These are phyloP conservation scores for Reticulascus tulasneorum DNA, from an alignment of 2,329 filamentous ascomycete species.

Conservation along the genomic window DNA sequence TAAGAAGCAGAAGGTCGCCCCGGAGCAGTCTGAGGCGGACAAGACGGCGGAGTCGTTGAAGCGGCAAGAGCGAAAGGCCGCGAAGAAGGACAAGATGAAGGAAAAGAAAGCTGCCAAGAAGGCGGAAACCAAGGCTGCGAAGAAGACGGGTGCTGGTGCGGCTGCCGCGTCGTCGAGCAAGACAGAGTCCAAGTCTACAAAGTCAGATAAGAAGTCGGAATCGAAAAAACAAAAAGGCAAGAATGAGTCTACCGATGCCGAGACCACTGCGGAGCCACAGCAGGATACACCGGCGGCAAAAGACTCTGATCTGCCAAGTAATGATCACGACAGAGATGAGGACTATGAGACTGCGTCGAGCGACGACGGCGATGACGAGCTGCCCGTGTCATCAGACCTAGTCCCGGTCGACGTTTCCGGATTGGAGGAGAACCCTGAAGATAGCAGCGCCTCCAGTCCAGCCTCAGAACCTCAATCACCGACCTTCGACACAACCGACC, in stretches of 20 bases:
- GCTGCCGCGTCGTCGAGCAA: conserved; percentile 48
- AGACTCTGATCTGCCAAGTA: not conserved
- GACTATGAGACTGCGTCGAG: conserved; percentile 11
- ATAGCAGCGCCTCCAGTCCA: conserved; percentile 35
- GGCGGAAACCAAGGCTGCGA: conserved; percentile 22
- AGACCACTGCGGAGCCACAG: too few relatives aligned
- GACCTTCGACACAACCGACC: conserved; percentile 52
- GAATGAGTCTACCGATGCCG: conserved; percentile 17
- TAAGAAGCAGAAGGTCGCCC: conserved; percentile 50
- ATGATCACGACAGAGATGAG: conserved; percentile 12
- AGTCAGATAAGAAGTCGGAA: conserved; percentile 44
- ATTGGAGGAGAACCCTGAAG: conserved; percentile 33
- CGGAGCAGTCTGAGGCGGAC: conserved; percentile 11
- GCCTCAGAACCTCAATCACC: conserved; percentile 56
- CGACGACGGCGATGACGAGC: conserved; percentile 14
- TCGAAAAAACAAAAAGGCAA: conserved; percentile 32
- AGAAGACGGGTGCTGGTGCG: conserved; percentile 12
- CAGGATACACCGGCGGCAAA: not conserved
- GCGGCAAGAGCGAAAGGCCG: too few relatives aligned
- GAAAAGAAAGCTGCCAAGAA: conserved; percentile 45
- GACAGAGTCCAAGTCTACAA: conserved; percentile 54
- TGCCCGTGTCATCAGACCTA: conserved; percentile 10
- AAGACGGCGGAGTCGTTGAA: conserved; percentile 17
- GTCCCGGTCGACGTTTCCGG: conserved; percentile 23
- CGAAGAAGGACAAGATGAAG: conserved; percentile 25